Percentiles rank a stretch among this genome's conserved stretches.
phyloP scores from a whole-genome alignment of 192 early-diverging fungal species.

The Spizellomyces punctatus region DNA sequence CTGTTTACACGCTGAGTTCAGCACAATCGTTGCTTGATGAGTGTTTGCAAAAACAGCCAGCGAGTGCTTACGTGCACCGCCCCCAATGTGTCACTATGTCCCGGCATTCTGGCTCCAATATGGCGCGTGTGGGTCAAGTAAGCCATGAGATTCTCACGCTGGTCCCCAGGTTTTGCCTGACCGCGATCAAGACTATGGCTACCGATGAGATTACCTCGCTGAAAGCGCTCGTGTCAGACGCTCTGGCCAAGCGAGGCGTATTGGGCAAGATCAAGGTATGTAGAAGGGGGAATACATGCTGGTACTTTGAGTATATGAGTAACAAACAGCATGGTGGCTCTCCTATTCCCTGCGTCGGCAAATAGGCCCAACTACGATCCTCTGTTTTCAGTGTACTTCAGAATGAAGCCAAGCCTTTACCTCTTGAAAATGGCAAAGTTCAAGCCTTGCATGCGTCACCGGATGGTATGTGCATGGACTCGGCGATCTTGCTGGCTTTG shows the following conservation, averaged over 20 bases:
- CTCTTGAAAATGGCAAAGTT: conserved; percentile 17
- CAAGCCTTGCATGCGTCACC: conserved; percentile 2
- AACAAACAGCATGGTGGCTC: not conserved
- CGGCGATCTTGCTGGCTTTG: too few species aligned
- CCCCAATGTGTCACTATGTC: too few species aligned
- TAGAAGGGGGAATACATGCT: not conserved
- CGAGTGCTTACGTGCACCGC: too few species aligned
- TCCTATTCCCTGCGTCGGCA: not conserved
- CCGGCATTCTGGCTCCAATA: too few species aligned
- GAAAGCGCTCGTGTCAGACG: conserved; percentile 27
- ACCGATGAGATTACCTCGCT: conserved; percentile 9
- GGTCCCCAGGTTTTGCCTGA: too few species aligned
- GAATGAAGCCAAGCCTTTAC: not conserved
- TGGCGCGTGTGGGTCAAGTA: too few species aligned
- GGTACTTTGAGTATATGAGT: not conserved
- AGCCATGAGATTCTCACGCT: too few species aligned
- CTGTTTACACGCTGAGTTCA: too few species aligned
- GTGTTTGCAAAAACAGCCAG: too few species aligned
- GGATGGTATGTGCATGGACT: not conserved
- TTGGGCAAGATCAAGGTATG: conserved; percentile 30
- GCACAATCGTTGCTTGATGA: too few species aligned
- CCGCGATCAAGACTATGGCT: not conserved
- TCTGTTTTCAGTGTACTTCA: conserved; percentile 30
- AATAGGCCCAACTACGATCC: conserved; percentile 30
- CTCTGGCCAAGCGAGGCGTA: conserved; percentile 24